phyloP scores from a whole-genome alignment of 306 rosid species.

The Ziziphus jujuba region DNA sequence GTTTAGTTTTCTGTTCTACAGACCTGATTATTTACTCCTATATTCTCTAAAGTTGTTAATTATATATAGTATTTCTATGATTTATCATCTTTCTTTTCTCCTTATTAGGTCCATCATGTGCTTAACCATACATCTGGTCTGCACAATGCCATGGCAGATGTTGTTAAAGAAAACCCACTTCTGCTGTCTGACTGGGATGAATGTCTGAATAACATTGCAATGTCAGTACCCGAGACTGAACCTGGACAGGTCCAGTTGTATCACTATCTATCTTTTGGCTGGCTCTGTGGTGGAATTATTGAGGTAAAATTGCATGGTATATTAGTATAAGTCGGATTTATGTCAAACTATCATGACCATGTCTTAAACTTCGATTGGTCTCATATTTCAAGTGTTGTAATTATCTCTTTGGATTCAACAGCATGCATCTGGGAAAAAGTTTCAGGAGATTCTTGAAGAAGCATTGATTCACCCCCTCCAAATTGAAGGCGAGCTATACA shows the following conservation, averaged over 20 bases:
- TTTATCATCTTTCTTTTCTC: background rate
- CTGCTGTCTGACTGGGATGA: conserved; percentile 82
- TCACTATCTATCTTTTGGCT: conserved; percentile 86
- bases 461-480: conserved; percentile 77
- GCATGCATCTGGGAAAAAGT: conserved; percentile 88
- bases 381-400: conserved; percentile 33
- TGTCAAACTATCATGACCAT: conserved; percentile 9
- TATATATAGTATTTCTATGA: conserved; percentile 6
- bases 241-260: conserved; percentile 88
- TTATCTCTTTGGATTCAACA: conserved; percentile 44
- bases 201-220: conserved; percentile 62
- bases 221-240: conserved; percentile 76
- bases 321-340: background rate
- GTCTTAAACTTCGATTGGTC: conserved; percentile 7
- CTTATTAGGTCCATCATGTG: conserved; percentile 83
- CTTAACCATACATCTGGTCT: conserved; percentile 97
- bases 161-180: conserved; percentile 59
- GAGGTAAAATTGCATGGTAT: conserved; percentile 59
- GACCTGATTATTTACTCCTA: conserved; percentile 18
- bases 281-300: conserved; percentile 95
- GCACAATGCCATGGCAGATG: conserved; percentile 78
- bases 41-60: conserved; percentile 6
- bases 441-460: conserved; percentile 94
- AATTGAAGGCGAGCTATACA: conserved; percentile 81
- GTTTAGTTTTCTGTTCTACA: conserved; percentile 33